phyloP scores from a whole-genome alignment of 495 filamentous ascomycete genomes.

The Entonaema liquescens region DNA sequence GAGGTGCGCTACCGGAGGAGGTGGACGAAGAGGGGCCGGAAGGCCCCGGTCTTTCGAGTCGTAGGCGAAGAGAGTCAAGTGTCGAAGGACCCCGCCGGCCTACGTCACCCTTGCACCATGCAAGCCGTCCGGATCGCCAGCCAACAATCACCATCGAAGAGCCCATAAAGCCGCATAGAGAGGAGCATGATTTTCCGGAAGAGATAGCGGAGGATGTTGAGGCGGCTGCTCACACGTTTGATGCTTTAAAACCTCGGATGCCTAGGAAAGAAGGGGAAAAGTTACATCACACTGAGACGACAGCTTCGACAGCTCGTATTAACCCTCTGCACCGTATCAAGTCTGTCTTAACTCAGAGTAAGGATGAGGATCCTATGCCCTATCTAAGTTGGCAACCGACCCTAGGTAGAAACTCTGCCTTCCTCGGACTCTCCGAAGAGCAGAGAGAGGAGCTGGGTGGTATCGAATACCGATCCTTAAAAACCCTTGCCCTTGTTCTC shows the following conservation, averaged over 20 bases:
- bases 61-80: constrained; percentile 37
- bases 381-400: constrained; percentile 96
- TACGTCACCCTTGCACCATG: constrained; percentile 40
- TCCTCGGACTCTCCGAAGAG: constrained; percentile 85
- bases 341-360: constrained; percentile 53
- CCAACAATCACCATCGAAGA: constrained; percentile 72
- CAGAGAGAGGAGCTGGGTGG: constrained; percentile 93
- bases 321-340: constrained; percentile 36
- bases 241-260: constrained; percentile 48
- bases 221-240: constrained; percentile 46
- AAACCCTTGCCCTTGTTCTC: constrained; percentile 81
- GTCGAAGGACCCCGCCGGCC: constrained; percentile 29
- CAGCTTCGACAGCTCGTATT: constrained; percentile 18
- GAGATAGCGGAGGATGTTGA: constrained; percentile 49
- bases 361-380: constrained; percentile 67
- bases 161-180: constrained; percentile 54
- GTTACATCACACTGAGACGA: constrained; percentile 37
- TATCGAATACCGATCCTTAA: constrained; percentile 92
- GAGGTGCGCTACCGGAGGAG: constrained; percentile 72
- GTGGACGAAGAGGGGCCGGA: constrained; percentile 43
- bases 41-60: constrained; percentile 21
- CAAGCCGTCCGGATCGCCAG: constrained; percentile 51
- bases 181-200: constrained; percentile 44
- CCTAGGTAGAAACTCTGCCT: constrained; percentile 88
- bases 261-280: constrained; percentile 46